Base-by-base conservation (phyloP, 1,284 basidiomycete species). In the Rhodotorula sp. region DNA sequence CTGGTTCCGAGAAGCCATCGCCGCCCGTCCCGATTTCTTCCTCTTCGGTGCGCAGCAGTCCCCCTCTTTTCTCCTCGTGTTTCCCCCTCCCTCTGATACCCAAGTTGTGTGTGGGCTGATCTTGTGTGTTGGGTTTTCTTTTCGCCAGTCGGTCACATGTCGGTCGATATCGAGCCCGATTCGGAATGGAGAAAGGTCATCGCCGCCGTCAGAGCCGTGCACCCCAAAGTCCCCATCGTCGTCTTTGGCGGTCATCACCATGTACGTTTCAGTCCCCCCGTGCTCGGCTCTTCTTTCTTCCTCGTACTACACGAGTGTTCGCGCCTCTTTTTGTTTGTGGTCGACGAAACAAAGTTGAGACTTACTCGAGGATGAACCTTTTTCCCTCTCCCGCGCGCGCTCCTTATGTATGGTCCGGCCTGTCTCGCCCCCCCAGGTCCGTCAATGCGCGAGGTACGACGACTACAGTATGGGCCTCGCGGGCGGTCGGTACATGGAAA, bases 401-500 rank as follows among this genome's bases (percentile, higher is more conserved):
- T n/a, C n/a, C n/a, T n/a, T n/a, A n/a, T n/a, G n/a, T n/a, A n/a
- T n/a, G n/a, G n/a, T n/a, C n/a, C n/a, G n/a, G n/a, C n/a, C n/a
- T n/a, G n/a, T n/a, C n/a, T n/a, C n/a, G n/a, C n/a, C n/a, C n/a
- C n/a, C n/a, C n/a, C n/a, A 79, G 70, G 72, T 79, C 37, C 68
- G 78, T 14, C 77, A 77, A 42, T 79, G 79, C 60, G 68, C 69
- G 20, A 75, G 78, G 62, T 74, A 78, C 18, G 78, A 79, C 67
- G 60, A 60, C 33, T 68, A 68, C 46, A 77, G 75, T 1, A 76
- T 79, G 73, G 76, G 77, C 17, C 63, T 80, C 29, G 78, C 79
- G 5, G 71, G 75, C 20, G 79, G 79, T 24, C 70, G 79, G 42
- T 80, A 80, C 55, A 77, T 80, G 71, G 79, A 80, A 69, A 79